phyloP scores from a whole-genome alignment of 306 rosid genomes.

The Corylus heterophylla region DNA sequence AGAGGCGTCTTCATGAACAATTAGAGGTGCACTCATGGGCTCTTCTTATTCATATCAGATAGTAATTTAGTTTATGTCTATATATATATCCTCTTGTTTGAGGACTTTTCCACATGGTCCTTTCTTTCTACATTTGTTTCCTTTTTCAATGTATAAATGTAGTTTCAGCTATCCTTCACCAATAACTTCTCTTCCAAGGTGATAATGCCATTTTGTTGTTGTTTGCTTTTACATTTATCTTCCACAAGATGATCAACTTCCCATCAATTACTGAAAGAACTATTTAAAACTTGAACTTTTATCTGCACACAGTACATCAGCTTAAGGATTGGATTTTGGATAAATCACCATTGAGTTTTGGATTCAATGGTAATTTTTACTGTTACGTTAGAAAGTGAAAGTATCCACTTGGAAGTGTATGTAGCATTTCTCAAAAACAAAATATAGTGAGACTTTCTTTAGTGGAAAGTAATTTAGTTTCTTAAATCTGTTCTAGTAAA shows the following conservation, averaged over 20 bases:
- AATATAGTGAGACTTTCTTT: not conserved
- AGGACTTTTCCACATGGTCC: not conserved
- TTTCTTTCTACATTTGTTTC: not conserved
- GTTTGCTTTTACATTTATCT: not conserved
- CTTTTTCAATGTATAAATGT: not conserved
- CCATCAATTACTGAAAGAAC: not conserved
- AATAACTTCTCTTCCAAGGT: not conserved
- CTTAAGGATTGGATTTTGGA: too few relatives aligned
- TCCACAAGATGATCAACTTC: not conserved
- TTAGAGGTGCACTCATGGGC: conserved; percentile 62
- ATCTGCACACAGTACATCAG: too few relatives aligned
- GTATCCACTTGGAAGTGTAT: too few relatives aligned
- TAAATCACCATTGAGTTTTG: too few relatives aligned
- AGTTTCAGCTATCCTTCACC: not conserved
- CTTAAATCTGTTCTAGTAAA: not conserved
- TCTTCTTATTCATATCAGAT: not conserved
- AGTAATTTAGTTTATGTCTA: not conserved
- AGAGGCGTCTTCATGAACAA: conserved; percentile 88
- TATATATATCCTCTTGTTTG: not conserved
- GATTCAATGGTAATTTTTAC: too few relatives aligned
- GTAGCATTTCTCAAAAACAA: not conserved
- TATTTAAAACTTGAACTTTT: not conserved
- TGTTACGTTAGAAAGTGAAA: too few relatives aligned
- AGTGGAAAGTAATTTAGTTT: not conserved
- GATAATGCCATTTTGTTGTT: not conserved